Base-by-base conservation (phyloP, 768 basidiomycete genomes). In the Cantharellus anzutake region DNA sequence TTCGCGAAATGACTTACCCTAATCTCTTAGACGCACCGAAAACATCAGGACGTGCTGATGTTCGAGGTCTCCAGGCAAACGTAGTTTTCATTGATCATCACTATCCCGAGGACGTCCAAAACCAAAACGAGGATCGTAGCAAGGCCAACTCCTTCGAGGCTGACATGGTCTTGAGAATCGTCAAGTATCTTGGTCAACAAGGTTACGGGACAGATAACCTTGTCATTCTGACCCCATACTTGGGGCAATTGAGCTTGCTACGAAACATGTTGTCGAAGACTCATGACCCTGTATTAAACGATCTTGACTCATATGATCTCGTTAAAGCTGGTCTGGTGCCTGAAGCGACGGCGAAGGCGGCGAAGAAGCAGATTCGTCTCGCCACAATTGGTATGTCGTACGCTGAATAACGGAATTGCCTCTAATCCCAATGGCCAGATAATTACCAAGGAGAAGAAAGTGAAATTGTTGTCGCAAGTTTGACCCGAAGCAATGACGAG, bases 381-480 rank as follows among this genome's bases (percentile, higher is more conserved):
- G 78, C 81, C 0, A 84, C 83, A 0, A 83, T 84, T 3, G 83
- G 83, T 82, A 56, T 5, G 72, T 11, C 29, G 29, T 48, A 11
- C 44, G 44, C 1, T 48, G 44, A 48, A 11, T 48, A 1, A 48
- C 29, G 29, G 11, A 48, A 48, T 11, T 1, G 44, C 29, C 11
- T 48, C 44, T 48, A 48, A 48, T 29, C 11, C 1, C 1, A 29
- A 11, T 1, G 44, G 51, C 60, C 50, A 84, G 84, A 85, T 64
- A 86, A 85, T 64, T 86, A 84, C 62, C 84, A 85, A 65, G 83
- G 83, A 2, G 84, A 85, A 66, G 83, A 85, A 67, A 79, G 80
- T 41, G 77, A 84, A 56, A 80, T 86, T 55, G 80, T 86, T 35
- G 70, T 86, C 41, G 73, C 74, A 3, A 79, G 76, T 5, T 67